Evolutionary conservation across 2,329 filamentous ascomycete species (phyloP).

Genomic region (Xylariaceae sp.): DNA sequence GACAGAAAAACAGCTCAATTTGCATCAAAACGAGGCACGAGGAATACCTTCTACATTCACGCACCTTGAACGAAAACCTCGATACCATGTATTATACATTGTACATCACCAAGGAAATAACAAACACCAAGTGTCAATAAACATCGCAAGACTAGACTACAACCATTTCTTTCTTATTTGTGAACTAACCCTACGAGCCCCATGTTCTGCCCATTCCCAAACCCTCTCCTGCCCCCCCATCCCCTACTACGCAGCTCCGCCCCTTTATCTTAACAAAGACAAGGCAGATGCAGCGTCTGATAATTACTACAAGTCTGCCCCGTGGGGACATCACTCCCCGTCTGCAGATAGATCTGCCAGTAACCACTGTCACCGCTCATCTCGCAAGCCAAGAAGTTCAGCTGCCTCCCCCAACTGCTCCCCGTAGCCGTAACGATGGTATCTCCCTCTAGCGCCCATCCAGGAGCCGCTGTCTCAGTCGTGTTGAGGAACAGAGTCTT

Average conservation of each 20-base stretch:
- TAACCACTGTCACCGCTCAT: constrained; percentile 37
- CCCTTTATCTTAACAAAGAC: constrained; percentile 37
- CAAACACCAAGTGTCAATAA: not conserved
- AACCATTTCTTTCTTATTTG: too few relatives aligned
- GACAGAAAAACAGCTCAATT: too few relatives aligned
- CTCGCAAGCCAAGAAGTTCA: constrained; percentile 50
- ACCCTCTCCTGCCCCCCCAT: not conserved
- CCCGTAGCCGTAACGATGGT: constrained; percentile 26
- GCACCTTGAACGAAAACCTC: too few relatives aligned
- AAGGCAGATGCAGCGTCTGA: constrained; percentile 52
- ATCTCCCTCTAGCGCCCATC: constrained; percentile 46
- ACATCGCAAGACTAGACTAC: not conserved
- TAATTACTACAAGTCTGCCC: constrained; percentile 51
- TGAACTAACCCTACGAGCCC: not conserved
- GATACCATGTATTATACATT: too few relatives aligned
- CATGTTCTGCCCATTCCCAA: not conserved
- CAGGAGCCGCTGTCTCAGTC: constrained; percentile 38
- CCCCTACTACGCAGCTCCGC: not conserved
- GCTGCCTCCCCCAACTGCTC: constrained; percentile 31
- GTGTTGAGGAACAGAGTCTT: constrained; percentile 45
- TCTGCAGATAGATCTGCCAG: constrained; percentile 51
- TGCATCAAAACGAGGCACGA: too few relatives aligned
- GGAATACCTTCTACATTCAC: too few relatives aligned
- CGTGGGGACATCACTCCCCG: constrained; percentile 45
- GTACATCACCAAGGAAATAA: not conserved